A percentile compares a stretch with the other conserved stretches of the same genome.
Evolutionary conservation across 805 yeast genomes (phyloP).

Genomic region (Kluyveromyces aestuarii): DNA sequence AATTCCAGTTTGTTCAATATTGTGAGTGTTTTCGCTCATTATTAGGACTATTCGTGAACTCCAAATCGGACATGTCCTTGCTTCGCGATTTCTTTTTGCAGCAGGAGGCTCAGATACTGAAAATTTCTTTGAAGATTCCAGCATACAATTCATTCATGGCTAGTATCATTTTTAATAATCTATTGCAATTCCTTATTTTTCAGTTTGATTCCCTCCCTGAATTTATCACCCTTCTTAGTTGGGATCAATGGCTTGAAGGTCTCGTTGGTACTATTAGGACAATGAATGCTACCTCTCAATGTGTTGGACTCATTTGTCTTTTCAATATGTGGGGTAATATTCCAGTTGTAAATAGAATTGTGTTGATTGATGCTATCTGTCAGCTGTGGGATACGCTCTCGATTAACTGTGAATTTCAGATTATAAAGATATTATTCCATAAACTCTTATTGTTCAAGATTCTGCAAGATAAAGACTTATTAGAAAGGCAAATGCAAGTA

Average conservation of each 20-base stretch:
- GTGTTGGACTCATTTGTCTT: conserved; percentile 14
- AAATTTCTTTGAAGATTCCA: conserved; percentile 14
- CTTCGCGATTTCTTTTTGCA: conserved; percentile 8
- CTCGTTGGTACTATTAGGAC: conserved; percentile 19
- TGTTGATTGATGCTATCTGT: conserved; percentile 6
- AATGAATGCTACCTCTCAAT: conserved; percentile 17
- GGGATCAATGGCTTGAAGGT: conserved; percentile 23
- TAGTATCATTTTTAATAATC: conserved; percentile 21
- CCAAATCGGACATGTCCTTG: conserved; percentile 4
- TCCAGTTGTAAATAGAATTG: conserved; percentile 7
- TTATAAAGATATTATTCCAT: conserved; percentile 4
- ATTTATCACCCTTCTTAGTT: conserved; percentile 11
- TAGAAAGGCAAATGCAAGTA: background rate
- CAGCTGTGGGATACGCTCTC: conserved; percentile 14
- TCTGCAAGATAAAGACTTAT: conserved; percentile 1
- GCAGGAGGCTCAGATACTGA: conserved; percentile 19
- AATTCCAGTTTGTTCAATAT: conserved; percentile 16
- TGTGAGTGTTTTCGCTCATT: conserved; percentile 21
- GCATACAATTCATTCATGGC: conserved; percentile 21
- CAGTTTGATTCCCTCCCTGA: conserved; percentile 11
- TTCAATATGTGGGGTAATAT: conserved; percentile 24
- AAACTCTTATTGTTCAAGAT: conserved; percentile 7
- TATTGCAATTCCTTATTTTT: conserved; percentile 16
- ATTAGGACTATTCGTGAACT: conserved; percentile 8
- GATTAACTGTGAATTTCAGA: conserved; percentile 11